phyloP scores from a whole-genome alignment of 202 grass and related monocot species.

The Panicum virgatum region DNA sequence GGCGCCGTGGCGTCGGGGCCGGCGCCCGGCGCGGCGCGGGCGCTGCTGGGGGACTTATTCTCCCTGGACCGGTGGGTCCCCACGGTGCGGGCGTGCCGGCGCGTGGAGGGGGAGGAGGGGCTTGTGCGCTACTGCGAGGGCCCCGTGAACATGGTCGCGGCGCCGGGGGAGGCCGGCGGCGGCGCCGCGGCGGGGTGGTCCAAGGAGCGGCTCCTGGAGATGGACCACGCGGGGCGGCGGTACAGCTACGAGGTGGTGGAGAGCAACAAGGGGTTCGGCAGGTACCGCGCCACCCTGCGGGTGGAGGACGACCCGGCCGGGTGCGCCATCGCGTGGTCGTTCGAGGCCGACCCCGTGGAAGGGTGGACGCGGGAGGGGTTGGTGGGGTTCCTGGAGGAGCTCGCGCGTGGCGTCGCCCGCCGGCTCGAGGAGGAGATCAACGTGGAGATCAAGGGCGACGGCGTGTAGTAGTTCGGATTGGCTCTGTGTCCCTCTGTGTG shows the following conservation, averaged over 20 bases:
- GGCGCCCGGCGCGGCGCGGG: slow-evolving; percentile 56
- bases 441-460: background rate
- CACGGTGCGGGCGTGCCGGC: slow-evolving; percentile 47
- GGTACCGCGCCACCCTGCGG: slow-evolving; percentile 57
- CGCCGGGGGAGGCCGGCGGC: slow-evolving; percentile 27
- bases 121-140: slow-evolving; percentile 74
- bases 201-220: slow-evolving; percentile 61
- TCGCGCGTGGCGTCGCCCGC: slow-evolving; percentile 55
- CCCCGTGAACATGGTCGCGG: slow-evolving; percentile 50
- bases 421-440: slow-evolving; percentile 55
- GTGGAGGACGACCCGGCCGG: slow-evolving; percentile 48
- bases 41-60: slow-evolving; percentile 65
- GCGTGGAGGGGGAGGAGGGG: slow-evolving; percentile 42
- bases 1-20: slow-evolving; percentile 44
- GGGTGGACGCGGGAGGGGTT: slow-evolving; percentile 61
- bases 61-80: slow-evolving; percentile 62
- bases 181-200: slow-evolving; percentile 56
- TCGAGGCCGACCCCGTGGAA: slow-evolving; percentile 58
- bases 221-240: slow-evolving; percentile 40
- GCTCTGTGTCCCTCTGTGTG: background rate
- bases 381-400: slow-evolving; percentile 50
- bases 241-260: slow-evolving; percentile 80
- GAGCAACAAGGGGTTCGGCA: slow-evolving; percentile 78
- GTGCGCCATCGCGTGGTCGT: slow-evolving; percentile 73
- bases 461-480: background rate